Base-by-base conservation (phyloP, 495 filamentous ascomycete genomes). In the Penicillium angulare region DNA sequence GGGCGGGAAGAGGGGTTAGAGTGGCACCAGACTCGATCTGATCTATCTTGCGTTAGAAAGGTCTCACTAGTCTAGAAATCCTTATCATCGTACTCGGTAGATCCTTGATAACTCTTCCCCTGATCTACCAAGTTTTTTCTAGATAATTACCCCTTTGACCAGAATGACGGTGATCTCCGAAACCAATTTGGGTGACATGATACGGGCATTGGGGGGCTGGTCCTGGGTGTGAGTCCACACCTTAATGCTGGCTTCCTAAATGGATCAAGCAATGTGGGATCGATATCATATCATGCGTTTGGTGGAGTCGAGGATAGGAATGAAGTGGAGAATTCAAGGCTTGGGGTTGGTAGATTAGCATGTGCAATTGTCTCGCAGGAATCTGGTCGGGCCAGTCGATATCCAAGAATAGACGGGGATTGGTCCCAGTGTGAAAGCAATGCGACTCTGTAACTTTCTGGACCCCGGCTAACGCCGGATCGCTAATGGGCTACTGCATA, bases 381-480 rank as follows among this genome's bases (percentile, higher is more conserved):
- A 47, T 60, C 36, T 49, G 40, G 16, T 46, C 41, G 27, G 35
- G 20, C 46, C 23, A 49, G 41, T 39, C 27, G 42, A 13, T 47
- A 38, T 18, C 9, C 26, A 26, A 24, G 50, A 40, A 39, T 51
- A 52, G 35, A 31, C 47, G 38, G 40, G 50, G 40, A 49, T 47
- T 53, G 29, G 45, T 35, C 48, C 27, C 38, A 38, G 43, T 40
- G 43, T 18, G 9, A 8, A 50, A 63, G 53, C 59, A 56, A 65
- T 63, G 62, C 53, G 49, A 63, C 59, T 53, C 50, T 60, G 62
- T 60, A 65, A 63, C 46, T 65, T 65, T 65, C 53, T 57, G 38
- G 49, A 40, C 43, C 56, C n/a, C 62, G 62, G 59, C 42, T 65
- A 65, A 62, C 59, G 33, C 57, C 62, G 62, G 62, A 22, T 63